Evolutionary conservation across 768 basidiomycete genomes (phyloP).

Genomic region (Tylopilus sp.): DNA sequence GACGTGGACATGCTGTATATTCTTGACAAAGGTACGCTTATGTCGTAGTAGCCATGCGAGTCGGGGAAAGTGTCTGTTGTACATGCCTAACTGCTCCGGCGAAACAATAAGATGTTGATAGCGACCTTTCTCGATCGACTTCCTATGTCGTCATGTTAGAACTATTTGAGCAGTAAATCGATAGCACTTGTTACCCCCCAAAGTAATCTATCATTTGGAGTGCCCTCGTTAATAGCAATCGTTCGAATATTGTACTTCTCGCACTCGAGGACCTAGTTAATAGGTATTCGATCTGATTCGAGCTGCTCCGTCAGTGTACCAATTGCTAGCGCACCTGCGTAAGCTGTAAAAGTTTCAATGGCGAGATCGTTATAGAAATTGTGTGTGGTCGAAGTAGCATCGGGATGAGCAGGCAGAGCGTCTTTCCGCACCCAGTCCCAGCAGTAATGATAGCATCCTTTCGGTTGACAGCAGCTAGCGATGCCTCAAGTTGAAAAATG

Average conservation of each 20-base stretch:
- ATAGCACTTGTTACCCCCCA: too few relatives aligned
- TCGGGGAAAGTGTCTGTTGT: not conserved
- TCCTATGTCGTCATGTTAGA: not conserved
- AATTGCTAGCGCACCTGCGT: too few relatives aligned
- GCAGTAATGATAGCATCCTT: not conserved
- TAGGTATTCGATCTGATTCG: too few relatives aligned
- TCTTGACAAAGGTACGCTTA: too few relatives aligned
- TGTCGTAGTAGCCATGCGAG: not conserved
- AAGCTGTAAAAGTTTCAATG: too few relatives aligned
- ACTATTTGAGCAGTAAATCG: too few relatives aligned
- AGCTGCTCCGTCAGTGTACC: too few relatives aligned
- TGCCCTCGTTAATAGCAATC: not conserved
- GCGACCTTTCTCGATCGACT: not conserved
- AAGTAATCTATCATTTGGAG: not conserved
- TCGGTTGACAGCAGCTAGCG: not conserved
- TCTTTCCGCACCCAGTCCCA: not conserved
- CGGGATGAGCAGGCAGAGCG: too few relatives aligned
- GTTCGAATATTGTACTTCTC: not conserved
- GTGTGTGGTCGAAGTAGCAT: too few relatives aligned
- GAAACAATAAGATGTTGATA: not conserved
- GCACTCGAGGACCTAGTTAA: not conserved
- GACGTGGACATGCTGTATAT: not conserved
- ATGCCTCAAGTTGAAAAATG: not conserved
- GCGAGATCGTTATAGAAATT: too few relatives aligned
- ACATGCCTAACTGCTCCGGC: not conserved